Evolutionary conservation across 345 rosid species (phyloP).

Genomic region (Hevea brasiliensis): DNA sequence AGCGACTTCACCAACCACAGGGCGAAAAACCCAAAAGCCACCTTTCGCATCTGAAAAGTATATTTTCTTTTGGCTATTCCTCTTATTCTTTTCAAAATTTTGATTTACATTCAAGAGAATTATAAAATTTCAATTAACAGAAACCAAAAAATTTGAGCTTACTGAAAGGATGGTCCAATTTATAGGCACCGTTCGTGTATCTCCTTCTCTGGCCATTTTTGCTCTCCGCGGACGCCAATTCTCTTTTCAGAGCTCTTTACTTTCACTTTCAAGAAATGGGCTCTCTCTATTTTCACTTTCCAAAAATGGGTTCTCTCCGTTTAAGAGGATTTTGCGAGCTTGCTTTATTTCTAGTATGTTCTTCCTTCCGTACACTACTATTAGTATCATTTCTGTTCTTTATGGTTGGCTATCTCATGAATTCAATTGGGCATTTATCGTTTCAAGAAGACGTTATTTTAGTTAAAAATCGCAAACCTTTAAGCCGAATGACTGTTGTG

Average conservation of each 20-base stretch:
- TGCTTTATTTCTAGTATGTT: slow-evolving; percentile 54
- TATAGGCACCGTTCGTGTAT: slow-evolving; percentile 43
- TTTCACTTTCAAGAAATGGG: slow-evolving; percentile 26
- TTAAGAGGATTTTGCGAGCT: slow-evolving; percentile 51
- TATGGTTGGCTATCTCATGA: not conserved
- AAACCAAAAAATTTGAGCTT: slow-evolving; percentile 1
- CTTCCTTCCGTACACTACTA: not conserved
- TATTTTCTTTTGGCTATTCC: not conserved
- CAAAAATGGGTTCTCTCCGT: slow-evolving; percentile 40
- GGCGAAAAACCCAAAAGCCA: not conserved
- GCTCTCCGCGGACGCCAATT: slow-evolving; percentile 40
- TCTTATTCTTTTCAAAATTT: too few relatives aligned
- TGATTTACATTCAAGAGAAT: not conserved
- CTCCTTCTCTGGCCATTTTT: slow-evolving; percentile 36
- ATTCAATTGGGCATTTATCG: not conserved
- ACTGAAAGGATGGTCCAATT: slow-evolving; percentile 38
- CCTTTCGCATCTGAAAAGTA: not conserved
- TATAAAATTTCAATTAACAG: not conserved
- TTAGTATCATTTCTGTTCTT: not conserved
- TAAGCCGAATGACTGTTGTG: not conserved
- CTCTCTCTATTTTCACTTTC: slow-evolving; percentile 27
- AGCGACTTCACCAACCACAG: not conserved
- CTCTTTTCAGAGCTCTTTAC: slow-evolving; percentile 14
- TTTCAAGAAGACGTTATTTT: slow-evolving; percentile 5
- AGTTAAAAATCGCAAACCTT: not conserved